Evolutionary conservation across 2,329 filamentous ascomycete genomes (phyloP), one percentile per base, ranked within the genome.

Genomic region (Trichoderma citrinoviride): DNA sequence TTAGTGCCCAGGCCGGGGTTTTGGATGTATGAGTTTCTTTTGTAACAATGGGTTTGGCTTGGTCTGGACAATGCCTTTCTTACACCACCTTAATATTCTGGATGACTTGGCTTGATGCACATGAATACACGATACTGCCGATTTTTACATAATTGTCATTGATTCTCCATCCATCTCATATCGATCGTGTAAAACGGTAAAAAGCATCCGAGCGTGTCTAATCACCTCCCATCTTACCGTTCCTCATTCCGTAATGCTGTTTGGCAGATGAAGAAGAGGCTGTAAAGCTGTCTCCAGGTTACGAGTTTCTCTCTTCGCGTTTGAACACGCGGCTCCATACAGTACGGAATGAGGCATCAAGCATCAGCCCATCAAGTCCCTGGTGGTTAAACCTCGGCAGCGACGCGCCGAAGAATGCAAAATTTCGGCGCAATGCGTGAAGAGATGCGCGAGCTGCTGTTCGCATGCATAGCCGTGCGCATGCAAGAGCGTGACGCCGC

Each of bases 381-480:
- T 14, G 33, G 44, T 33, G 49, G 49, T 19, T 52, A 52, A 52
- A 33, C 49, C n/a, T 52, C 49, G 49, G 49, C 5, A 17, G 3
- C 1, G 15, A 2, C 4, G 2, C 47, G 17, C 33, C 14, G 33
- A 37, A 8, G 5, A 14, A 50, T 0, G 29, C 25, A 52, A 33
- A 33, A 4, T 52, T 40, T 54, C 53, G 33, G 53, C 17, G 27
- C 37, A 55, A 14, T 37, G 33, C 33, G 12, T 37, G 5, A 6
- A n/a, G 8, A 7, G 25, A 41, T 25, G 53, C 40, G 53, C 27
- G 37, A 40, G 52, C 52, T 40, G 29, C 52, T 40, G 23, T 56
- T 56, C 40, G 53, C 53, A 41, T 44, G 53, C 53, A 56, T 56
- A 19, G 15, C 40, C 53, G 53, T 29, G 53, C 53, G 40, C 53